Percentiles rank a stretch among this genome's conserved stretches.
Conservation (phyloP, 768 basidiomycete genomes). For the Rubroboletus satanas region DNA sequence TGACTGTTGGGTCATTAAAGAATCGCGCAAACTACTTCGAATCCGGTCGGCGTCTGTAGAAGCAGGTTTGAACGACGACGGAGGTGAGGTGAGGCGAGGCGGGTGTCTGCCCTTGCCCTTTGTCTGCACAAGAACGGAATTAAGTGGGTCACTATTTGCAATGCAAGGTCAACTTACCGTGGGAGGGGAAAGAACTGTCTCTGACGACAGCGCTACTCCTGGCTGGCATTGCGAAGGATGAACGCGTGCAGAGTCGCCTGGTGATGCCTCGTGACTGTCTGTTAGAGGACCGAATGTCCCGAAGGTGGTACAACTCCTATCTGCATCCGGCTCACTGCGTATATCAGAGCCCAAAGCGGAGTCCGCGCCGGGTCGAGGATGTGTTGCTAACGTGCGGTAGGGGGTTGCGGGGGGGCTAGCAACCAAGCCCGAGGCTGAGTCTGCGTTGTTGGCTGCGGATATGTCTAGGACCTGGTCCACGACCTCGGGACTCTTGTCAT, state of each 20-base stretch:
- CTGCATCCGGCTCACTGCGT: conserved; percentile 6
- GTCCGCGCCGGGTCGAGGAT: conserved; percentile 12
- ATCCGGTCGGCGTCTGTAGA: conserved; percentile 31
- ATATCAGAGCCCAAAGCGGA: conserved; percentile 8
- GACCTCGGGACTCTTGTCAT: conserved; percentile 13
- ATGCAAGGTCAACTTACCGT: conserved; percentile 19
- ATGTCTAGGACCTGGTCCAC: conserved; percentile 29
- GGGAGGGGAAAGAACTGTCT: conserved; percentile 10
- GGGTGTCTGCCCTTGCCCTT: conserved; percentile 36
- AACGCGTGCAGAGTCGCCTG: background rate
- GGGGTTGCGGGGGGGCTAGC: conserved; percentile 10
- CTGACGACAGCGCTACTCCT: conserved; percentile 11
- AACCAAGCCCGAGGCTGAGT: conserved; percentile 1
- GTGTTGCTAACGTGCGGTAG: conserved; percentile 9
- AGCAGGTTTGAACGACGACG: conserved; percentile 31
- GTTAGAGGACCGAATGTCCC: conserved; percentile 24
- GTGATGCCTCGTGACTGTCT: conserved; percentile 12
- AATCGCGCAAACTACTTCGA: conserved; percentile 56
- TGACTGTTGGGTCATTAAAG: conserved; percentile 58
- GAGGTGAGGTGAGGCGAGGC: conserved; percentile 34
- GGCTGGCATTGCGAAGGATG: conserved; percentile 10
- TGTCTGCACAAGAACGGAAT: conserved; percentile 19
- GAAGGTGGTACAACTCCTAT: conserved; percentile 27
- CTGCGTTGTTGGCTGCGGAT: conserved; percentile 22
- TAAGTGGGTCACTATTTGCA: conserved; percentile 18